Conservation (phyloP, 169 alveolate species). For the Theileria sp. region DNA sequence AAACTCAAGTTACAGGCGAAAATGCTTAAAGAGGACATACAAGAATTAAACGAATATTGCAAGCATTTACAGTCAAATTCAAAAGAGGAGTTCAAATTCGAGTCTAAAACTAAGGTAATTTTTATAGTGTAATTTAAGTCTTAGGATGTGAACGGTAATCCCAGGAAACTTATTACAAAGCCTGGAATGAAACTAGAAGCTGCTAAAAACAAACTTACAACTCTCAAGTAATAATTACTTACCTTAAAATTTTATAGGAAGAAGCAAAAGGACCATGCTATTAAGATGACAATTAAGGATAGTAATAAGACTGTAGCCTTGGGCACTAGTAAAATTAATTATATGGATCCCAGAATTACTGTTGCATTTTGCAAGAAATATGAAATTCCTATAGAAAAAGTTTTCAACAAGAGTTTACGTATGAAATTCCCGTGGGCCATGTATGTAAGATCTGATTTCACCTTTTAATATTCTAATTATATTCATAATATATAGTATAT, state of each 20-base stretch:
- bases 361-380: slow-evolving; percentile 94
- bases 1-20: slow-evolving; percentile 86
- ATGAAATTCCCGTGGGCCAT: slow-evolving; percentile 98
- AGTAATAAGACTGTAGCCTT: slow-evolving; percentile 96
- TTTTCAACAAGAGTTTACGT: slow-evolving; percentile 88
- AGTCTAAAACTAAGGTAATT: slow-evolving; percentile 40
- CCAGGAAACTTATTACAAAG: slow-evolving; percentile 61
- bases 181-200: slow-evolving; percentile 74
- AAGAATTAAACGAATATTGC: slow-evolving; percentile 79
- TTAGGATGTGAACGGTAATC: slow-evolving; percentile 74
- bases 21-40: slow-evolving; percentile 81
- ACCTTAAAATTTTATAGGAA: neutral
- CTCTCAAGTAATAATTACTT: neutral
- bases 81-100: slow-evolving; percentile 55
- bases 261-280: slow-evolving; percentile 50
- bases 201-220: slow-evolving; percentile 51
- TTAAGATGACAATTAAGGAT: slow-evolving; percentile 88
- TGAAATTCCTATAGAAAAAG: slow-evolving; percentile 96
- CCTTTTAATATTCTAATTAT: slow-evolving; percentile 69
- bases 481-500: neutral
- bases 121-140: neutral
- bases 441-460: slow-evolving; percentile 91
- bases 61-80: slow-evolving; percentile 78
- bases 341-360: slow-evolving; percentile 99
- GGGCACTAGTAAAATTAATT: slow-evolving; percentile 98